phyloP scores from a whole-genome alignment of 208 protist species.

The Kentomonas sorsogonicus region DNA sequence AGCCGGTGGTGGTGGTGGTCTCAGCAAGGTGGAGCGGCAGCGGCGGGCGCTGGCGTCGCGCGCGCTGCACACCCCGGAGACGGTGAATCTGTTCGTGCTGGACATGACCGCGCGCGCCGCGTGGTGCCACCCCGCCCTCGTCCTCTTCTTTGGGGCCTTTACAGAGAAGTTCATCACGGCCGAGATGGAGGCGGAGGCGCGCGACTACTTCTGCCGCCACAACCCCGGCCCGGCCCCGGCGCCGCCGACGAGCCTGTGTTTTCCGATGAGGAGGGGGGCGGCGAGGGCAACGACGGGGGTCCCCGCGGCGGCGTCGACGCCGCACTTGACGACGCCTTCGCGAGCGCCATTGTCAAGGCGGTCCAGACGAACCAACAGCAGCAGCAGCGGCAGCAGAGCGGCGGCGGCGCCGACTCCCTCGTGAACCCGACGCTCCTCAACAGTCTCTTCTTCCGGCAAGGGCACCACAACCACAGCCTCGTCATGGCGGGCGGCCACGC shows the following conservation, averaged over 20 bases:
- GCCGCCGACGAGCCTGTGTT: not conserved
- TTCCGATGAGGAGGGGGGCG: not conserved
- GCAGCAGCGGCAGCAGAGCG: no score
- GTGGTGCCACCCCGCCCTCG: constrained; percentile 65
- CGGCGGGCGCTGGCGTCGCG: not conserved
- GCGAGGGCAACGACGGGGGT: not conserved
- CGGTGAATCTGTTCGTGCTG: constrained; percentile 41
- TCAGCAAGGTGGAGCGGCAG: no score
- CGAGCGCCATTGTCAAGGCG: not conserved
- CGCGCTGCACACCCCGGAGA: constrained; percentile 18
- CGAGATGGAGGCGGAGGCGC: not conserved
- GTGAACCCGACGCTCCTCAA: not conserved
- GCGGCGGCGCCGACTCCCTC: not conserved
- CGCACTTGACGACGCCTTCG: not conserved
- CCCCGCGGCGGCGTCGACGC: not conserved
- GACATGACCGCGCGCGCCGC: constrained; percentile 37
- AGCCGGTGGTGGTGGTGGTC: no score
- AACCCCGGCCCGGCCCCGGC: not conserved
- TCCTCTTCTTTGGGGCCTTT: constrained; percentile 51
- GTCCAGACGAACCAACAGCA: no score
- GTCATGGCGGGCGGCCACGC: no score
- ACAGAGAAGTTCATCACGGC: constrained; percentile 40
- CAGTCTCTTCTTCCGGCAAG: no score
- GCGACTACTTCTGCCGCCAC: not conserved
- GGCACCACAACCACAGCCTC: no score